Evolutionary conservation across 768 basidiomycete genomes (phyloP).

Genomic region (Naganishia randhawae): DNA sequence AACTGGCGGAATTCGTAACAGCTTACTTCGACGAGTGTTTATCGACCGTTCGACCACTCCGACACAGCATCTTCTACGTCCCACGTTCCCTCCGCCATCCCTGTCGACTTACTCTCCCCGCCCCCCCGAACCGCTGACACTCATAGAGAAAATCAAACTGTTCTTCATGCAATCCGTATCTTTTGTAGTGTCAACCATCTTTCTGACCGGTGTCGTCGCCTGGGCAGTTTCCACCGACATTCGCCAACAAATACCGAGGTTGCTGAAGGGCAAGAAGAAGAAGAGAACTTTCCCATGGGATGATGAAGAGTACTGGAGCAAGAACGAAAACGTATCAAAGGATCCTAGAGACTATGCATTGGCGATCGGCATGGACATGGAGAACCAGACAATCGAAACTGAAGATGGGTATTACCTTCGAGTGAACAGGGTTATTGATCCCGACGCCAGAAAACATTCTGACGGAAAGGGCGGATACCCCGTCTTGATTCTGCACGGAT

Average conservation of each 20-base stretch:
- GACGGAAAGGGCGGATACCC: constrained; percentile 53
- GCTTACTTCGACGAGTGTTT: constrained; percentile 43
- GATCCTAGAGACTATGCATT: constrained; percentile 56
- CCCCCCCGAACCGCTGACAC: constrained; percentile 38
- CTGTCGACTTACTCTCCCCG: constrained; percentile 48
- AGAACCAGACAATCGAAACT: constrained; percentile 54
- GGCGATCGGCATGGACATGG: constrained; percentile 54
- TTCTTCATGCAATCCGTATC: constrained; percentile 51
- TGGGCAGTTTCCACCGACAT: constrained; percentile 52
- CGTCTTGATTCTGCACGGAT: constrained; percentile 55
- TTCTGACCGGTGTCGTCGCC: constrained; percentile 53
- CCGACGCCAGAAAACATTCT: constrained; percentile 39
- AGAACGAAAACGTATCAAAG: constrained; percentile 51
- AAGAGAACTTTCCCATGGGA: constrained; percentile 52
- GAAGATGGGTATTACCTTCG: constrained; percentile 55
- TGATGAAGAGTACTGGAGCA: constrained; percentile 49
- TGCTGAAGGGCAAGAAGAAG: constrained; percentile 23
- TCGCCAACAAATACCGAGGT: constrained; percentile 28
- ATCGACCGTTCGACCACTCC: constrained; percentile 46
- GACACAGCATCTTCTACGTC: constrained; percentile 45
- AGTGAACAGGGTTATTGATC: constrained; percentile 52
- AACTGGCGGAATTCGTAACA: constrained; percentile 31
- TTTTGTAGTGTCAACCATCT: constrained; percentile 52
- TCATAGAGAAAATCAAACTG: constrained; percentile 42
- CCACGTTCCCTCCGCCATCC: constrained; percentile 50